These are phyloP conservation scores for Diospyros kaki DNA, from an alignment of 148 eudicot genomes.

Conservation along the genomic window DNA sequence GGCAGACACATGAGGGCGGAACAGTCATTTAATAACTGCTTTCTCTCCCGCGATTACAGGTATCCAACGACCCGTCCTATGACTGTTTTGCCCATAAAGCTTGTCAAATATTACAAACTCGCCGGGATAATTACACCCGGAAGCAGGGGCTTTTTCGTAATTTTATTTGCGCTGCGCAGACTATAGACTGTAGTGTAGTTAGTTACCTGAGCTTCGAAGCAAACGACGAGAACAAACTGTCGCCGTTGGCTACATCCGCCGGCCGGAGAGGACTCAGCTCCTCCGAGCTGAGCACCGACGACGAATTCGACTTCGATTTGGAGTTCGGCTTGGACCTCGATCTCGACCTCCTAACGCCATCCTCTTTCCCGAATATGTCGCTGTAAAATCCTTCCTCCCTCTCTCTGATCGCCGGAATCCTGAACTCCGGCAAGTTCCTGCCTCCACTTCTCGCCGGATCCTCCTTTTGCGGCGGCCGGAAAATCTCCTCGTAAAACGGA, in stretches of 20 bases:
- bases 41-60: not conserved
- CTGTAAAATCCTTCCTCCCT: slow-evolving; percentile 27
- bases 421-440: slow-evolving; percentile 52
- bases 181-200: not conserved
- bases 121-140: not conserved
- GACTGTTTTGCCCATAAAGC: no score
- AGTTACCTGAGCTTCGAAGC: slow-evolving; percentile 57
- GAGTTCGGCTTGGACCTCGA: slow-evolving; percentile 25
- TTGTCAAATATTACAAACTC: no score
- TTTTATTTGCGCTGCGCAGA: no score
- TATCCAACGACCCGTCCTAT: not conserved
- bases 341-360: slow-evolving; percentile 24
- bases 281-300: slow-evolving; percentile 60
- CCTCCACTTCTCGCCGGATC: slow-evolving; percentile 18
- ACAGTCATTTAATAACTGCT: not conserved
- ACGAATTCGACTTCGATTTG: slow-evolving; percentile 55
- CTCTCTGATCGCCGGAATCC: slow-evolving; percentile 35
- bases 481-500: slow-evolving; percentile 49
- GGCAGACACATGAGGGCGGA: not conserved
- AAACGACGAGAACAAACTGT: slow-evolving; percentile 32
- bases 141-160: not conserved
- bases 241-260: slow-evolving; percentile 15
- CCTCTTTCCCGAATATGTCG: slow-evolving; percentile 32
- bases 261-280: slow-evolving; percentile 42
- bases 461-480: slow-evolving; percentile 25